Evolutionary conservation across 768 basidiomycete species (phyloP).

Genomic region (Phylloporus sp.): DNA sequence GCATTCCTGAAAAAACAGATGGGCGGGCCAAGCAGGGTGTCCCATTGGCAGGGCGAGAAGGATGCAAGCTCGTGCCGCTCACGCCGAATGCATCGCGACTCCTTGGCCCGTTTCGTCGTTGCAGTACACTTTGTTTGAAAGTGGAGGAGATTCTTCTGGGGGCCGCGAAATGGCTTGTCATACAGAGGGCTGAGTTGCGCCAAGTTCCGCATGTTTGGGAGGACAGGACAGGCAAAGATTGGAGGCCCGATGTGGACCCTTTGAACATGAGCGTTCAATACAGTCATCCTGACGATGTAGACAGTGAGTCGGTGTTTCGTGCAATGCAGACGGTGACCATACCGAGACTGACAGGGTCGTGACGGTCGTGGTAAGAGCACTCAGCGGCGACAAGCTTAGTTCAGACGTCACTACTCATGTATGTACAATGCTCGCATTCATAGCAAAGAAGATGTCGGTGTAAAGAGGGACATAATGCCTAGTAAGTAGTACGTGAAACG

Average conservation of each 20-base stretch:
- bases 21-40: neutral
- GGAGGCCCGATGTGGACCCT: constrained; percentile 74
- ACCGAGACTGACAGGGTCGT: constrained; percentile 41
- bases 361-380: constrained; percentile 3
- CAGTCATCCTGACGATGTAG: constrained; percentile 60
- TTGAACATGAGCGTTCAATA: constrained; percentile 69
- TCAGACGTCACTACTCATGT: too few relatives aligned
- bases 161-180: constrained; percentile 7
- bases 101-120: constrained; percentile 1
- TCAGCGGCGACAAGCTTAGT: too few relatives aligned
- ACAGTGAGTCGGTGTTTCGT: constrained; percentile 6
- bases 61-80: neutral
- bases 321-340: constrained; percentile 16
- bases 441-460: constrained; percentile 37
- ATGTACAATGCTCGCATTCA: constrained; percentile 30
- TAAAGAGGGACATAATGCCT: constrained; percentile 34
- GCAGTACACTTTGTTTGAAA: neutral
- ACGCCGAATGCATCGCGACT: neutral
- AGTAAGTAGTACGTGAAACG: constrained; percentile 35
- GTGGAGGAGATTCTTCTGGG: constrained; percentile 5
- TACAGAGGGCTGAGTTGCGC: constrained; percentile 11
- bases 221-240: constrained; percentile 34
- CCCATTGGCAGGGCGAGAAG: constrained; percentile 1
- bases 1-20: neutral
- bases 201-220: constrained; percentile 30